Base-by-base conservation (phyloP, 225 moss, liverwort and hornwort genomes). In the Bryum argenteum region DNA sequence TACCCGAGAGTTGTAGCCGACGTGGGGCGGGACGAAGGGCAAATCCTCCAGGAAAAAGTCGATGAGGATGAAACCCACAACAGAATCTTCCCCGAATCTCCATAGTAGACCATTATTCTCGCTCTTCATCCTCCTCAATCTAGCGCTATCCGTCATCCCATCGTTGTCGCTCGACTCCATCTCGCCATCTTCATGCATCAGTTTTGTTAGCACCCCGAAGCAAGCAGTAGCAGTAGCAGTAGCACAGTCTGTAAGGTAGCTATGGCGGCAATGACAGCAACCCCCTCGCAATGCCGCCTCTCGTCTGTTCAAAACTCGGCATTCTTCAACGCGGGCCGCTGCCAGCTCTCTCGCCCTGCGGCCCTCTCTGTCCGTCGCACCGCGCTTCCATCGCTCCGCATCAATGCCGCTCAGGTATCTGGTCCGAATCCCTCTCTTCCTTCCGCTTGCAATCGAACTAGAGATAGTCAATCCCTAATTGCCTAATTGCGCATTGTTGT, bases 381-480 rank as follows among this genome's bases (percentile, higher is more conserved):
- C 11, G 76, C 50, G 47, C 54, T 45, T 55, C 73, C 67, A 9
- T 77, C 77, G 9, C 71, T 85, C 54, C 77, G 74, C 73, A 24
- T 79, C 76, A 76, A 63, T 73, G 85, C 76, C 48, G 82, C 77
- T 55, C 65, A 74, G 67, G 82, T 85, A 61, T 16, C 45, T 37
- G n/a, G n/a, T n/a, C n/a, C n/a, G n/a, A n/a, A n/a, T n/a, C n/a
- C n/a, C n/a, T 2, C 4, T 26, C 4, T 4, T 26, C 26, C 26
- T 4, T 26, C 26, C 33, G 33, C 33, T 33, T 33, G 33, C 33
- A 33, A n/a, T n/a, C n/a, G n/a, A 33, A 33, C 33, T 33, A 33
- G 33, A 33, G 2, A 33, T 33, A 0, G 33, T 20, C 54, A 58
- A 74, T 73, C 44, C 41, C 37, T 44, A 2, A 21, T 11, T 45